Evolutionary conservation across 2,329 filamentous ascomycete genomes (phyloP).

Genomic region (Xylariaceae sp.): DNA sequence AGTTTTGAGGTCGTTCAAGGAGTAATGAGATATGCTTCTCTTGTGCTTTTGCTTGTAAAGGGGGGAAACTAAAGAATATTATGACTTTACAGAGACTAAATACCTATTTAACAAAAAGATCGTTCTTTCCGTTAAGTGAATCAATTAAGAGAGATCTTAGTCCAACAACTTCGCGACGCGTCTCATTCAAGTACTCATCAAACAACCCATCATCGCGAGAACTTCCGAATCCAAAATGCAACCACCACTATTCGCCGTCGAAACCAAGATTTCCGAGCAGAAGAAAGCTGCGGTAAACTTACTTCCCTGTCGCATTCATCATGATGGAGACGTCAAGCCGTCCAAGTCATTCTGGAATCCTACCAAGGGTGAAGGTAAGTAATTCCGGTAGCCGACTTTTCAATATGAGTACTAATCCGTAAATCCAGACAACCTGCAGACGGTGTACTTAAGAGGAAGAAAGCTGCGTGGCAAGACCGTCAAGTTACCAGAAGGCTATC

Average conservation of each 20-base stretch:
- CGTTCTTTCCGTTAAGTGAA: background rate
- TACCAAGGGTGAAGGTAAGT: slow-evolving; percentile 41
- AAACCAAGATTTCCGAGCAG: slow-evolving; percentile 14
- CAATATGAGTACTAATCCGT: slow-evolving; percentile 6
- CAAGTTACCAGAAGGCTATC: slow-evolving; percentile 65
- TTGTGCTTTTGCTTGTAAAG: background rate
- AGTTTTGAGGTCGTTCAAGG: background rate
- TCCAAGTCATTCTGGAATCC: slow-evolving; percentile 68
- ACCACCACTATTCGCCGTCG: slow-evolving; percentile 26
- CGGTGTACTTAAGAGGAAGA: slow-evolving; percentile 71
- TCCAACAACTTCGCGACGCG: slow-evolving; percentile 9
- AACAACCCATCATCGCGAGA: background rate
- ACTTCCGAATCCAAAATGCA: slow-evolving; percentile 22
- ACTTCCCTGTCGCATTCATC: slow-evolving; percentile 73
- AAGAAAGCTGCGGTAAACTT: slow-evolving; percentile 45
- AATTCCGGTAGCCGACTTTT: slow-evolving; percentile 8
- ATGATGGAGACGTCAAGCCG: slow-evolving; percentile 65
- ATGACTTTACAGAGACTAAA: background rate
- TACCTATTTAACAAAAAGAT: background rate
- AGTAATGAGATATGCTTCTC: background rate
- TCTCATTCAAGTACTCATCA: background rate
- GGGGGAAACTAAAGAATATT: background rate
- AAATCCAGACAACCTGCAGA: slow-evolving; percentile 44
- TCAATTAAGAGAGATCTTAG: slow-evolving; percentile 5
- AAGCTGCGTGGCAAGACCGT: slow-evolving; percentile 66